Conservation (phyloP, 345 rosid genomes). For the Populus ilicifolia region DNA sequence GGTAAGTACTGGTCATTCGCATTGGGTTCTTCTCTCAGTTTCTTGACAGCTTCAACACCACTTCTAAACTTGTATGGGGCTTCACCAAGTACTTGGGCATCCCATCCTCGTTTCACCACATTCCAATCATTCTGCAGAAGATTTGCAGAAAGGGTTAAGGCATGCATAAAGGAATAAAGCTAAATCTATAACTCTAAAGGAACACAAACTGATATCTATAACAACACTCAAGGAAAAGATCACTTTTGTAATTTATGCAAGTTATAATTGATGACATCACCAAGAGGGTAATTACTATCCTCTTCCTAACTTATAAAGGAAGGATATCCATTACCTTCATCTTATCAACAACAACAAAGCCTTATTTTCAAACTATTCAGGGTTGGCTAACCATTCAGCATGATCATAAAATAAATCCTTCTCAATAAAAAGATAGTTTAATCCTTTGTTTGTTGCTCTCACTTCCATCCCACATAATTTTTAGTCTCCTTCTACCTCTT, state of each 20-base stretch:
- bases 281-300: no score
- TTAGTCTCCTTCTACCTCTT: neutral
- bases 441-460: neutral
- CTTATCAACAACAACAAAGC: neutral
- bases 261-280: no score
- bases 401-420: neutral
- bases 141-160: neutral
- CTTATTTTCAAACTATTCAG: neutral
- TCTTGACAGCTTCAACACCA: constrained; percentile 88
- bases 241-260: neutral
- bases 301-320: neutral
- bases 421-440: neutral
- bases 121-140: constrained; percentile 80
- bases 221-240: neutral
- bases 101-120: constrained; percentile 96
- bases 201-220: neutral
- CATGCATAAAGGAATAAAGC: neutral
- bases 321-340: neutral
- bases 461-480: neutral
- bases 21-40: constrained; percentile 58
- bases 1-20: constrained; percentile 86
- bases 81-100: constrained; percentile 98
- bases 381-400: neutral
- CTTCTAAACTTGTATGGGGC: constrained; percentile 79
- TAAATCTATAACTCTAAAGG: neutral